Evolutionary conservation across 306 rosid genomes (phyloP).

Genomic region (Vigna reflexopilosa): DNA sequence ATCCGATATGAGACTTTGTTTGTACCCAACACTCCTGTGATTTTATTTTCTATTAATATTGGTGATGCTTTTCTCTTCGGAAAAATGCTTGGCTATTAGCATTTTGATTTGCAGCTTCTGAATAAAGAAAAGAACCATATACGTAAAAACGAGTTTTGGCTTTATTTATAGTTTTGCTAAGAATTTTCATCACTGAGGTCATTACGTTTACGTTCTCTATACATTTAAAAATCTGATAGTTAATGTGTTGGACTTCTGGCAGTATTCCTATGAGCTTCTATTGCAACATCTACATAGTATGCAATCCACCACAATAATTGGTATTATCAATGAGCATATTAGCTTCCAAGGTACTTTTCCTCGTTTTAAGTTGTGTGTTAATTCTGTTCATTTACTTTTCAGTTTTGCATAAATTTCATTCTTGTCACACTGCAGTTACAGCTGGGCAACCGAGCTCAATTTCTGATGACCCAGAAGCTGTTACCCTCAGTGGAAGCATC

Average conservation of each 20-base stretch:
- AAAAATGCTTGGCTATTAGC: neutral
- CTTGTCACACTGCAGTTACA: constrained; percentile 57
- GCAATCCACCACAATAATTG: constrained; percentile 70
- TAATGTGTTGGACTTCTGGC: constrained; percentile 40
- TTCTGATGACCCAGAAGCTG: constrained; percentile 73
- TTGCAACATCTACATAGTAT: constrained; percentile 71
- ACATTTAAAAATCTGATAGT: constrained; percentile 13
- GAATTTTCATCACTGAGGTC: constrained; percentile 8
- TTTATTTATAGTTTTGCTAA: neutral
- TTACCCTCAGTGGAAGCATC: constrained; percentile 66
- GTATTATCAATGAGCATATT: constrained; percentile 76
- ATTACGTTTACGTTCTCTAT: neutral
- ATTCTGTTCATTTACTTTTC: constrained; percentile 13
- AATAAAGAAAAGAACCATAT: neutral
- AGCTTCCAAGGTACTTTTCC: constrained; percentile 67
- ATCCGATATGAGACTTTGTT: too few relatives aligned
- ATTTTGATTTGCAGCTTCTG: neutral
- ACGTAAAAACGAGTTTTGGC: neutral
- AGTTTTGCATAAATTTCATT: neutral
- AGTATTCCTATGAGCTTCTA: constrained; percentile 82
- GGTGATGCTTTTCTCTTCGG: constrained; percentile 3
- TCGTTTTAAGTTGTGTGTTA: constrained; percentile 23
- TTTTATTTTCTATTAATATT: neutral
- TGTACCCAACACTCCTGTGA: neutral
- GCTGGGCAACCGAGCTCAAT: constrained; percentile 72